Percentiles rank a stretch among this genome's conserved stretches.
Conservation (phyloP, 805 yeast species). For the Sugiyamaella mastotermitis region DNA sequence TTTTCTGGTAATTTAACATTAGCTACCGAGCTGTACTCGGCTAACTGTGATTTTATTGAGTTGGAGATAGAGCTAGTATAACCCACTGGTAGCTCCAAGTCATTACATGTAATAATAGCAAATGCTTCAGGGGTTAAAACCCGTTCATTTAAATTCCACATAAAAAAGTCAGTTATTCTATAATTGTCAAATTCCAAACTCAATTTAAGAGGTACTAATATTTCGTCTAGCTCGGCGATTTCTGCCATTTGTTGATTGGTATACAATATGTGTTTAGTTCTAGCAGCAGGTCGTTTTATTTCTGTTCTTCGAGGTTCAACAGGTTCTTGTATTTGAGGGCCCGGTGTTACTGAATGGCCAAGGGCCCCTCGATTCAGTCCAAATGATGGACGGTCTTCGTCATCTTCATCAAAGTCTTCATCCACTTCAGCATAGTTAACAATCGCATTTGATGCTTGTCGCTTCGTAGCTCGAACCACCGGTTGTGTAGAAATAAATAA, state of each 20-base stretch:
- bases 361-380: slow-evolving; percentile 14
- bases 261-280: slow-evolving; percentile 33
- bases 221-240: slow-evolving; percentile 36
- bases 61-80: slow-evolving; percentile 57
- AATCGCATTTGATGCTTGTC: slow-evolving; percentile 47
- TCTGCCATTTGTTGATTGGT: slow-evolving; percentile 33
- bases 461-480: slow-evolving; percentile 69
- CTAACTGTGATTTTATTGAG: slow-evolving; percentile 74
- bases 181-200: slow-evolving; percentile 51
- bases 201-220: slow-evolving; percentile 61
- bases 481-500: slow-evolving; percentile 68
- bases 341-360: slow-evolving; percentile 10
- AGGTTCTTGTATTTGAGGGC: neutral
- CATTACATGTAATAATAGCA: slow-evolving; percentile 73
- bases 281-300: slow-evolving; percentile 35
- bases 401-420: slow-evolving; percentile 52
- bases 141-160: slow-evolving; percentile 68
- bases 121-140: slow-evolving; percentile 65
- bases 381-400: slow-evolving; percentile 29
- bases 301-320: slow-evolving; percentile 18
- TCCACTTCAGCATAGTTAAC: slow-evolving; percentile 86
- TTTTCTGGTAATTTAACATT: slow-evolving; percentile 62
- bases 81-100: slow-evolving; percentile 68
- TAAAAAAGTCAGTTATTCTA: slow-evolving; percentile 55
- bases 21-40: slow-evolving; percentile 61